Base-by-base conservation (phyloP, 2,329 filamentous ascomycete species). In the Lithohypha guttulata region DNA sequence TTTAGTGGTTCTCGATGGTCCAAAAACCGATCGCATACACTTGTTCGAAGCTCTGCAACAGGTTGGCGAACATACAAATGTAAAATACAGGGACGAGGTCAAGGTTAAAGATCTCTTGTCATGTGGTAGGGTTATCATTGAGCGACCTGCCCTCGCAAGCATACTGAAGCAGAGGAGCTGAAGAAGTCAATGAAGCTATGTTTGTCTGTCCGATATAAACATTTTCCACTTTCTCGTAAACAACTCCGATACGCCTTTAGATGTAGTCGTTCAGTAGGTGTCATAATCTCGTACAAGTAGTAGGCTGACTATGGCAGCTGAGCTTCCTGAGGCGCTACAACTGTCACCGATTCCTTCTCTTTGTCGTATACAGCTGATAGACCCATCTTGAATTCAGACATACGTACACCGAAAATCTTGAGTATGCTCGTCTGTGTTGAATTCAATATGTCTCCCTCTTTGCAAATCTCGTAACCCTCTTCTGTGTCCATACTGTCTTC, bases 81-180 rank as follows among this genome's bases (percentile, higher is more conserved):
- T 80, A 6, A 65, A 86, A 51, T 71, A 75, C 42, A 68, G 80
- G 43, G 66, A 71, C n/a, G 81, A 93, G 46, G 84, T 98, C 23
- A 91, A 96, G 62, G 85, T 98, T 46, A 98, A 96, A 73, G 84
- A 96, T 59, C 62, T 98, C 48, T 64, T 98, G 50, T 84, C 91
- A 66, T 78, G 80, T 39, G 82, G 83, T 39, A 77, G 86, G 54
- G 67, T 98, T 44, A 78, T 98, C 44, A 77, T 98, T 53, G 91
- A 98, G 72, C 76, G 81, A 59, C 64, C 67, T 28, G 89, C 89
- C 23, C 68, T 98, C 4, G n/a, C 30, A 7, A 9, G 18, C 14
- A 39, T 39, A 15, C 31, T 39, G 35, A 7, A 19, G 7, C 2
- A 23, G 6, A 30, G 27, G 27, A 25, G 33, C 15, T n/a, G n/a